These are phyloP conservation scores for Trichoderma sp. DNA, from an alignment of 2,329 filamentous ascomycete species.

Conservation along the genomic window DNA sequence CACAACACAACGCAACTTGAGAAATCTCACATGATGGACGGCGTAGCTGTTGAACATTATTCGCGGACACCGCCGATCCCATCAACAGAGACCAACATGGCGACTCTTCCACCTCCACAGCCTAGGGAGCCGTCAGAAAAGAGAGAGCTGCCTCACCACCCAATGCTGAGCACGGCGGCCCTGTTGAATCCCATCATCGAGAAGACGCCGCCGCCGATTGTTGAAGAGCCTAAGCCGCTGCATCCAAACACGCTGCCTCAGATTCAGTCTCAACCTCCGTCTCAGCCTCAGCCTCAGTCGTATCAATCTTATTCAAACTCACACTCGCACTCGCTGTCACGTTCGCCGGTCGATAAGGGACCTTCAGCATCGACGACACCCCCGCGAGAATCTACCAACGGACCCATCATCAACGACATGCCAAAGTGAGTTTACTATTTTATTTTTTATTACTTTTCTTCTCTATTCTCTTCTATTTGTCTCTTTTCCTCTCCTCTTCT, in stretches of 20 bases:
- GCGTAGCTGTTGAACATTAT: conserved; percentile 9
- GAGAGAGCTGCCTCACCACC: conserved; percentile 14
- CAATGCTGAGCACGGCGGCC: conserved; percentile 2
- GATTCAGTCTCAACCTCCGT: not conserved
- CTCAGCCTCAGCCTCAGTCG: not conserved
- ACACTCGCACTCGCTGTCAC: not conserved
- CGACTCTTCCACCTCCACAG: not conserved
- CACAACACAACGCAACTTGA: not conserved
- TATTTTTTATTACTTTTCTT: not conserved
- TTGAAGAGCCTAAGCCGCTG: not conserved
- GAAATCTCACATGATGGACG: conserved; percentile 1
- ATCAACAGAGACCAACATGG: conserved; percentile 3
- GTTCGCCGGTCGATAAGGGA: not conserved
- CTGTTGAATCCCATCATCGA: conserved; percentile 17
- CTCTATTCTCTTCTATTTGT: not conserved
- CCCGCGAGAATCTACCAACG: not conserved
- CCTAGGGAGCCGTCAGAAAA: not conserved
- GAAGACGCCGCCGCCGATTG: not conserved
- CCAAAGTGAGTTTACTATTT: conserved; percentile 3
- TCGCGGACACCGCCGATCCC: conserved; percentile 11
- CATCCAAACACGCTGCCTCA: not conserved
- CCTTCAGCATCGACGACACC: conserved; percentile 7
- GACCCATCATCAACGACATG: not conserved
- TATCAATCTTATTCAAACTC: not conserved
- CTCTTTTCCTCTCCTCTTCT: not conserved